Base-by-base conservation (phyloP, 345 rosid species). In the Ceriops tagal region DNA sequence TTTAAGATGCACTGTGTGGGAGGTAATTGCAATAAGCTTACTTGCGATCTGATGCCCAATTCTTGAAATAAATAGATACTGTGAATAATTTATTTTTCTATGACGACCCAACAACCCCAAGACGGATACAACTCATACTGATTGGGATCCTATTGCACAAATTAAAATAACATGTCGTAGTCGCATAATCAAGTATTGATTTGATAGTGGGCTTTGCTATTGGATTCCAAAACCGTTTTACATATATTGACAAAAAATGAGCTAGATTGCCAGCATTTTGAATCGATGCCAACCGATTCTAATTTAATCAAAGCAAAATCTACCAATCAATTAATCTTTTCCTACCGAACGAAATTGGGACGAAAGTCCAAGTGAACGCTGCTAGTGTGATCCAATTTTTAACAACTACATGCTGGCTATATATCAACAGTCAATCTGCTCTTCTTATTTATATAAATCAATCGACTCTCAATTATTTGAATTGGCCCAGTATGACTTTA, bases 291-390 rank as follows among this genome's bases (percentile, higher is more conserved):
- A 63, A 71, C 69, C 58, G 46, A 43, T 49, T 61, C 53, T 49
- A 60, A 28, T 31, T 70, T 52, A 32, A 24, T 52, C 34, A 61
- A 24, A 1, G 32, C 8, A 47, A 56, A n/a, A 61, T 34, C 8
- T 31, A 47, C n/a, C 24, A 64, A 20, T 13, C 24, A 64, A 20
- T 43, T 43, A 47, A 24, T 67, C 49, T 61, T 39, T 43, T 26
- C 67, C 64, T 19, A 46, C 26, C 65, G 16, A 47, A 28, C 28
- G 61, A 34, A 52, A 24, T 62, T 30, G 32, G 28, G 65, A 18
- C 32, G 9, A 58, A 74, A 74, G 82, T 71, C 71, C 59, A 71
- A 56, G 27, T 62, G 37, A 16, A 58, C 62, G 51, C 19, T 56
- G 46, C 22, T 65, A 52, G 3, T 66, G 24, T 37, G 39, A 58